Base-by-base conservation (phyloP, 768 basidiomycete genomes). In the Clitopilus passeckerianus region DNA sequence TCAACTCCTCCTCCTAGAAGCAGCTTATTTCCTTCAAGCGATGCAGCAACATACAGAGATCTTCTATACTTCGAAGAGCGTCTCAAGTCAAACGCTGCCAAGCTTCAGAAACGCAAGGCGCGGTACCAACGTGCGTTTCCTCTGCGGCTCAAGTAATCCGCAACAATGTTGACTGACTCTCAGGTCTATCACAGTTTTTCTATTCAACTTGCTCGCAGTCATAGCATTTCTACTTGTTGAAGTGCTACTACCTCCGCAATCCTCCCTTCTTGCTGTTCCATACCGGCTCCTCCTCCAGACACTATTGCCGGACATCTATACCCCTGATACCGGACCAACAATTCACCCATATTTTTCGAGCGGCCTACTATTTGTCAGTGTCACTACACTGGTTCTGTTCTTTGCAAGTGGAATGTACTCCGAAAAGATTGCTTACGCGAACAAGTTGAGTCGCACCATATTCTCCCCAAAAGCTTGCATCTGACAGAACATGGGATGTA, bases 361-460 rank as follows among this genome's bases (percentile, higher is more conserved):
- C 34, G 93, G 90, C 1, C 73, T 94, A 35, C 77, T 97, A 10
- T 91, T 96, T 61, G 92, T 98, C 27, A 85, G 89, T 18, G 86
- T 93, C 57, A 95, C 93, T 14, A 95, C 95, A 1, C 85, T 98
- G 7, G 83, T 90, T 33, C 82, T 99, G 37, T 97, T 98, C 80
- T 98, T 97, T 70, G 93, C 94, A 8, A 95, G 91, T 65, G 96
- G 96, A 16, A 90, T 95, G 85, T 99, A 98, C 67, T 80, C 89
- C 3, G 95, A 99, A 72, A 95, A 96, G 77, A 95, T 98, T 66
- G 90, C 86, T 3, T 98, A 97, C 71, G 95, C 96, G 18, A 95
- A 97, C 76, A 89, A 89, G 95, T 95, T 70, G 67, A 90, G 77
- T 56, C 3, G 53, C 15, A 46, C 22, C 46, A 50, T 12, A 16